Evolutionary conservation across 805 yeast genomes (phyloP).

Genomic region (Maudiozyma saulgeensis): DNA sequence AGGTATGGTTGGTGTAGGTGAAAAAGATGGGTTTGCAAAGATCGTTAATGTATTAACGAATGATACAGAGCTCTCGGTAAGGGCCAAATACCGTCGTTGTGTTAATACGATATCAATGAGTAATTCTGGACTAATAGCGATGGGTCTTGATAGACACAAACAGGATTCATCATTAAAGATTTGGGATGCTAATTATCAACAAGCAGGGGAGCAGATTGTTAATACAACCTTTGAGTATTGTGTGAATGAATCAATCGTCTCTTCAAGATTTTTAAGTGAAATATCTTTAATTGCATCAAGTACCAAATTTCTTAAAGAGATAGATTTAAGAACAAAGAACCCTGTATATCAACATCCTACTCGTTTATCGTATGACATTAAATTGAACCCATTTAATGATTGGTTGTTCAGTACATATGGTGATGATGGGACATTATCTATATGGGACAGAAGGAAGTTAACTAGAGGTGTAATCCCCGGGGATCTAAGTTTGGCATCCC

Average conservation of each 20-base stretch:
- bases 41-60: constrained; percentile 45
- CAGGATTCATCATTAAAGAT: constrained; percentile 68
- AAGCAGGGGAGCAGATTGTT: constrained; percentile 41
- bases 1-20: constrained; percentile 68
- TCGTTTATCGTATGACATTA: constrained; percentile 57
- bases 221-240: constrained; percentile 49
- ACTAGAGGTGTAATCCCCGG: constrained; percentile 20
- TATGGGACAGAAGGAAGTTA: constrained; percentile 71
- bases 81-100: constrained; percentile 60
- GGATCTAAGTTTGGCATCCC: constrained; percentile 37
- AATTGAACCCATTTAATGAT: constrained; percentile 58
- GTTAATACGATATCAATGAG: constrained; percentile 70
- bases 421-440: constrained; percentile 75
- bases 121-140: constrained; percentile 53
- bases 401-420: constrained; percentile 64
- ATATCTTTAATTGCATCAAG: constrained; percentile 62
- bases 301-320: constrained; percentile 66
- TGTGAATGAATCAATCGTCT: constrained; percentile 65
- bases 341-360: constrained; percentile 71
- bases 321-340: constrained; percentile 57
- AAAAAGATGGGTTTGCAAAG: constrained; percentile 55
- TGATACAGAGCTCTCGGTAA: constrained; percentile 23
- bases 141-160: constrained; percentile 70
- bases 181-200: constrained; percentile 66
- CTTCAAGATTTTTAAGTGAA: constrained; percentile 57